Base-by-base conservation (phyloP, 1,139 yeast species). In the Blastobotrys serpentis region DNA sequence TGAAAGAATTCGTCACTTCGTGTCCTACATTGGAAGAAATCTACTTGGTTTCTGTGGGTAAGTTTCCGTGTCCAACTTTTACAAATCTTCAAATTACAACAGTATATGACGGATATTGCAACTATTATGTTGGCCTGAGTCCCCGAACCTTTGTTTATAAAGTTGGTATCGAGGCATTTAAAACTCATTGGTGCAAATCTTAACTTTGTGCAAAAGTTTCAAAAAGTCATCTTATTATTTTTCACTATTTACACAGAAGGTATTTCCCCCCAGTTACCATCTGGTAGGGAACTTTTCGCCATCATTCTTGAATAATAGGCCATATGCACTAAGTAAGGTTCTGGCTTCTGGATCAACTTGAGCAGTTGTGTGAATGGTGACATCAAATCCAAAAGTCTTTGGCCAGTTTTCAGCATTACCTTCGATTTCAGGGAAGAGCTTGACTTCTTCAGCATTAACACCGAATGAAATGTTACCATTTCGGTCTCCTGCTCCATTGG, bases 321-420 rank as follows among this genome's bases (percentile, higher is more conserved):
- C 96, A 59, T 82, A 77, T 2, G 89, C 84, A 64, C 95, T 85
- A 53, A 92, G 71, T 60, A 92, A 74, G 22, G 86, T 81, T 67
- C 95, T 81, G n/a, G 98, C 98, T 62, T 88, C 95, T 37, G 82
- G 81, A 64, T 90, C 97, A 23, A 89, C 84, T 69, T 88, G 89
- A 7, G 98, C 97, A 43, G 87, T 72, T 25, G 98, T 92, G 65
- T 86, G 87, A 58, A 92, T 73, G 39, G 90, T 86, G 50, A 92
- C 76, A 64, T 89, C 86, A 73, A 92, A 77, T 52, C 97, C 98
- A 66, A 82, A 87, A 46, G 90, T 80, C 59, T 76, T 79, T 41
- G 96, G 94, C 85, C 92, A 92, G 59, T 86, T 74, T 66, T 90
- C 98, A 66, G 85, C 92, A 70, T 85, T 89, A 51, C 83, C 80